Evolutionary conservation across 164 flowering plant species (phyloP).

Genomic region (Paratinospora sagittata): DNA sequence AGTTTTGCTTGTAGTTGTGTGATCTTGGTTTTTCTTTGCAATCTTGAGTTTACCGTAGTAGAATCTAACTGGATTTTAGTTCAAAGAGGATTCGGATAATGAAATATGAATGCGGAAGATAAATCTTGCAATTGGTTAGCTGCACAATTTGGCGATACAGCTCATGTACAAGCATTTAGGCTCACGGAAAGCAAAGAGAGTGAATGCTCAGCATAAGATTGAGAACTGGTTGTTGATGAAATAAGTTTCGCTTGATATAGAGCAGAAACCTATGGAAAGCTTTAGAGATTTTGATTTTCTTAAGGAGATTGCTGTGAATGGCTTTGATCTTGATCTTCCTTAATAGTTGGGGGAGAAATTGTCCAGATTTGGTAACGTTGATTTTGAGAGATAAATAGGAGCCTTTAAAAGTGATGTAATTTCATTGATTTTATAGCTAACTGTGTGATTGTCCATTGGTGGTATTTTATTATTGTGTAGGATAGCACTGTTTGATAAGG

Average conservation of each 20-base stretch:
- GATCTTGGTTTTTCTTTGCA: background rate
- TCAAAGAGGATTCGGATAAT: background rate
- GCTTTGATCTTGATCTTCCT: background rate
- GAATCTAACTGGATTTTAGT: background rate
- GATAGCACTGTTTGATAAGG: too few relatives aligned
- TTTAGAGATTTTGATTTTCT: too few relatives aligned
- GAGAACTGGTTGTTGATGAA: background rate
- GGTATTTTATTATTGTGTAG: too few relatives aligned
- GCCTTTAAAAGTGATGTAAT: background rate
- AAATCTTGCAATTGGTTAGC: background rate
- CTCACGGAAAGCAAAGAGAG: background rate
- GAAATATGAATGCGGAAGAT: background rate
- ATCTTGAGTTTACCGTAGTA: background rate
- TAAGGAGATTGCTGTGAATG: too few relatives aligned
- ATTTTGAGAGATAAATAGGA: background rate
- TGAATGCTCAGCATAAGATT: background rate
- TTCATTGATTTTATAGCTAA: too few relatives aligned
- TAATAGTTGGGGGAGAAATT: background rate
- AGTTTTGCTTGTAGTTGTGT: background rate
- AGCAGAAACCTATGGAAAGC: too few relatives aligned
- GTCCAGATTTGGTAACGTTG: background rate
- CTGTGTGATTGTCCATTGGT: background rate
- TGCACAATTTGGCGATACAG: background rate
- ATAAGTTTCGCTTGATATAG: too few relatives aligned
- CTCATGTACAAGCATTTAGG: background rate